Evolutionary conservation across 768 basidiomycete species (phyloP).

Genomic region (Pleurotus tuoliensis): DNA sequence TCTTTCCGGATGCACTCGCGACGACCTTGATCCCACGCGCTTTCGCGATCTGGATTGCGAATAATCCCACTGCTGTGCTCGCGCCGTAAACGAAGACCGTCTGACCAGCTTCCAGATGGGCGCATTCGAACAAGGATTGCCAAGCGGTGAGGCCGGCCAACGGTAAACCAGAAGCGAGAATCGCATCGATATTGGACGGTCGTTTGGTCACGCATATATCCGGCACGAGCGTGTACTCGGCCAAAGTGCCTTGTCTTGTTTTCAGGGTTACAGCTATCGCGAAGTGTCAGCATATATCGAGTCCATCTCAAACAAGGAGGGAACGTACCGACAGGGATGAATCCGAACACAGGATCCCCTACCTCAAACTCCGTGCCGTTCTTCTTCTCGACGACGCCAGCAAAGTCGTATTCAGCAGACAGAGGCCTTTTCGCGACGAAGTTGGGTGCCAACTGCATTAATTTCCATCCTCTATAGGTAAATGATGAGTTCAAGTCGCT

Average conservation of each 20-base stretch:
- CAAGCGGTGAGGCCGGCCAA: conserved; percentile 59
- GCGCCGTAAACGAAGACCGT: conserved; percentile 70
- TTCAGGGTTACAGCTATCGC: conserved; percentile 25
- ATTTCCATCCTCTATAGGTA: conserved; percentile 52
- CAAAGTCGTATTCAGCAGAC: conserved; percentile 57
- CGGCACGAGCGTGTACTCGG: conserved; percentile 51
- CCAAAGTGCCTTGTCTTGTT: conserved; percentile 51
- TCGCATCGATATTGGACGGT: conserved; percentile 47
- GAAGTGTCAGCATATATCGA: neutral
- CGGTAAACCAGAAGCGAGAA: conserved; percentile 58
- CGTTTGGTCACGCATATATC: conserved; percentile 34
- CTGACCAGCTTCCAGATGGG: conserved; percentile 52
- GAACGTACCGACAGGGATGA: conserved; percentile 33
- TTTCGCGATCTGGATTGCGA: conserved; percentile 73
- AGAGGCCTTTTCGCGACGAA: conserved; percentile 45
- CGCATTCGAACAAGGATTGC: conserved; percentile 45
- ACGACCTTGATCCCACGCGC: conserved; percentile 54
- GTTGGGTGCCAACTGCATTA: conserved; percentile 46
- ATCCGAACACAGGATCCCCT: conserved; percentile 67
- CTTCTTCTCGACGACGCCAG: conserved; percentile 56
- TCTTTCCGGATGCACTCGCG: conserved; percentile 57
- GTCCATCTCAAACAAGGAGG: neutral
- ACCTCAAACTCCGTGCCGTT: conserved; percentile 47
- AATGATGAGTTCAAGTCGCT: neutral
- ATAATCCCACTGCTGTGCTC: conserved; percentile 62